Base-by-base conservation (phyloP, 2,329 filamentous ascomycete genomes). In the Aspergillus latus region DNA sequence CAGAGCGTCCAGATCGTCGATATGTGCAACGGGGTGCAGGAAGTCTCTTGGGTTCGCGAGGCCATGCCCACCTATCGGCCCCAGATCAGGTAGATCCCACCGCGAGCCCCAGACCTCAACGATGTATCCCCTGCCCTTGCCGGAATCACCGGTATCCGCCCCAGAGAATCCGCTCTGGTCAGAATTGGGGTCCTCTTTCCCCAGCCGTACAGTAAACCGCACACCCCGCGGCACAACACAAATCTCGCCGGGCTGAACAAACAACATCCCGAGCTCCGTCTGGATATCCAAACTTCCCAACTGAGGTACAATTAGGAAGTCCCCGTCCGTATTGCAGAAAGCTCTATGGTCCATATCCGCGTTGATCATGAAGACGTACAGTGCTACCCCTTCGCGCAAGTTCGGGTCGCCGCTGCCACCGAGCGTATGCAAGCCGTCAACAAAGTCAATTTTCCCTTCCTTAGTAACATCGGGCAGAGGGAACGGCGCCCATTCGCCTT, bases 31-130 rank as follows among this genome's bases (percentile, higher is more conserved):
- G 0, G 85, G 85, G 1, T 78, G 76, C 64, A 85, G 76, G 66
- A 88, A 88, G 68, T 88, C 85, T 15, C 84, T 76, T 2, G 80
- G 77, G 51, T 86, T 85, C 4, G 85, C 85, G 26, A 88, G 73
- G 4, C 84, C 82, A 63, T 86, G 86, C n/a, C 82, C 83, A 0
- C 85, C 85, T 2, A 88, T 76, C 0, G 84, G 83, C 0, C 86
- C 85, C 0, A 88, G 76, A 52, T 88, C 85, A 1, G 85, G 85
- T 0, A 88, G 77, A 39, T 81, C 74, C 67, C 83, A 88, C 64
- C 84, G 80, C 0, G 80, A 78, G 26, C 85, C 83, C 67, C 83
- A 88, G 5, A 87, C 71, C 67, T 88, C 85, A 26, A 84, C 78
- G 46, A 87, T 81, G 66, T 87, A 87, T 5, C 85, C 85, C 39